phyloP scores from a whole-genome alignment of 768 basidiomycete species.

The Strobilomyces dryophilus region DNA sequence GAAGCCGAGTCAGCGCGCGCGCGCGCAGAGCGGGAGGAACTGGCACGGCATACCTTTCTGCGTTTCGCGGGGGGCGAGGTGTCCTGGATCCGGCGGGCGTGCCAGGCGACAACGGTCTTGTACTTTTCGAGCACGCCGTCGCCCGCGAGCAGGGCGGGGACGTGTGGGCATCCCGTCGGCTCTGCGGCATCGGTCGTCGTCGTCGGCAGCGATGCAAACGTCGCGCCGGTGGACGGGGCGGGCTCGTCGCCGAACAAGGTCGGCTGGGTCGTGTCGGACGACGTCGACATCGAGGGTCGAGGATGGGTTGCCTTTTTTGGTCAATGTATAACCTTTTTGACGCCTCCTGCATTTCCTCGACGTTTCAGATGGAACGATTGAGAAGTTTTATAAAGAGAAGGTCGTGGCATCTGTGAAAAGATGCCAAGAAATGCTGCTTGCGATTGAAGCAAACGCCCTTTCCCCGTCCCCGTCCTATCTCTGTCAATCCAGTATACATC shows the following conservation, averaged over 20 bases:
- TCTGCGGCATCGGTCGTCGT: conserved; percentile 13
- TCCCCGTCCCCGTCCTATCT: too few relatives aligned
- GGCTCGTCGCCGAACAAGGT: conserved; percentile 29
- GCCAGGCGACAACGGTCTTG: conserved; percentile 53
- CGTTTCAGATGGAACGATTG: too few relatives aligned
- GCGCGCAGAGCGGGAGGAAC: too few relatives aligned
- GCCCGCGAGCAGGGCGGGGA: conserved; percentile 37
- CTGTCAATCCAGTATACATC: too few relatives aligned
- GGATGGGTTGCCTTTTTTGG: conserved; percentile 14
- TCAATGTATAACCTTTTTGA: too few relatives aligned
- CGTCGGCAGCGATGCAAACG: conserved; percentile 6
- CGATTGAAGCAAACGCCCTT: too few relatives aligned
- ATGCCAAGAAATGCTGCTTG: too few relatives aligned
- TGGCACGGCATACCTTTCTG: conserved; percentile 48
- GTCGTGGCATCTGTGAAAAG: too few relatives aligned
- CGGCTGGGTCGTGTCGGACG: conserved; percentile 26
- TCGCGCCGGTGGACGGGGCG: conserved; percentile 4
- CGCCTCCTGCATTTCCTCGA: too few relatives aligned
- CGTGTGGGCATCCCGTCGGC: conserved; percentile 36
- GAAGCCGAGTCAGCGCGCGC: too few relatives aligned
- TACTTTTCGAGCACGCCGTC: conserved; percentile 44
- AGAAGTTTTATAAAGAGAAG: too few relatives aligned
- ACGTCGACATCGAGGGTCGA: conserved; percentile 24
- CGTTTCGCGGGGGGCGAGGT: conserved; percentile 52
- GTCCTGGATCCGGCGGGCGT: conserved; percentile 42